phyloP scores from a whole-genome alignment of 352 stramenopile species.

The Phytophthora cryptogea region DNA sequence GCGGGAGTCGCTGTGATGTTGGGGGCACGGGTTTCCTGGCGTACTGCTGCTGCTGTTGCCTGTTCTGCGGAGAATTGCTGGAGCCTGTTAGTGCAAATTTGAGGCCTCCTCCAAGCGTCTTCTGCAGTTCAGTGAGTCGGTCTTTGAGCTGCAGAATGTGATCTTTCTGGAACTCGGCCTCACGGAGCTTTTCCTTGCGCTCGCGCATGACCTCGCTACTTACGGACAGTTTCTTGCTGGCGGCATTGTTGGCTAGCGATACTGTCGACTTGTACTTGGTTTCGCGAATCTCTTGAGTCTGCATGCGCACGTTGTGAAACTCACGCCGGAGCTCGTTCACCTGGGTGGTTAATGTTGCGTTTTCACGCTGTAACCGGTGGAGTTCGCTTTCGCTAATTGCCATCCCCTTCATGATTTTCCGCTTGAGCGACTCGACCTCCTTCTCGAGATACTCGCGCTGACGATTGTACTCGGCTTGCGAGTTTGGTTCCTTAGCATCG shows the following conservation, averaged over 20 bases:
- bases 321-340: conserved; percentile 85
- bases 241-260: conserved; percentile 24
- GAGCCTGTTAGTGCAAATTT: conserved; percentile 54
- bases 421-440: conserved; percentile 89
- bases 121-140: conserved; percentile 64
- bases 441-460: conserved; percentile 93
- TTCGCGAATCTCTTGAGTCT: conserved; percentile 63
- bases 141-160: conserved; percentile 80
- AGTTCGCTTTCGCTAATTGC: conserved; percentile 83
- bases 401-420: conserved; percentile 90
- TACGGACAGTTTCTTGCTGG: conserved; percentile 22
- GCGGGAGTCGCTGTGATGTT: conserved; percentile 57
- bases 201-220: conserved; percentile 27
- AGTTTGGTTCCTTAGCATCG: conserved; percentile 89
- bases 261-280: conserved; percentile 42
- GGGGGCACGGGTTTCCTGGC: conserved; percentile 41
- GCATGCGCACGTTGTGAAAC: conserved; percentile 81
- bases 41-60: conserved; percentile 29
- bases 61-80: conserved; percentile 34
- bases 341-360: conserved; percentile 78
- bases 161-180: conserved; percentile 70
- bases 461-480: conserved; percentile 90
- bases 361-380: conserved; percentile 81
- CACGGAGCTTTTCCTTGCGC: conserved; percentile 55
- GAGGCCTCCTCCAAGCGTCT: conserved; percentile 58